phyloP scores from a whole-genome alignment of 192 early-diverging fungal genomes.

The Allomyces javanicus region DNA sequence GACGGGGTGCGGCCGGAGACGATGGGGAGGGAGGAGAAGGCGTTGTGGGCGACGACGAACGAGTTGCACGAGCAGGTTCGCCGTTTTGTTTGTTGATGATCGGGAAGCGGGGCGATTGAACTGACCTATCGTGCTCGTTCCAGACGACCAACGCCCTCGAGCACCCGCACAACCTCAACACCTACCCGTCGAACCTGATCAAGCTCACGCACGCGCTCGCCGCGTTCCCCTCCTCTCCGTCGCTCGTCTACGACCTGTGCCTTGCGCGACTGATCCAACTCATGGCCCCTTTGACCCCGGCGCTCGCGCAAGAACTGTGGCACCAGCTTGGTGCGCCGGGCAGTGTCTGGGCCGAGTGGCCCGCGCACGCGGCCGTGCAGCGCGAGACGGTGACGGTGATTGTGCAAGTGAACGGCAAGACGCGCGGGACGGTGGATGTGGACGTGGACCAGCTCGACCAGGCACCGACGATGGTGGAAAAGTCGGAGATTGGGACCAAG shows the following conservation, averaged over 20 bases:
- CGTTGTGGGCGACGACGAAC: conserved; percentile 29
- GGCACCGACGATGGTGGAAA: not conserved
- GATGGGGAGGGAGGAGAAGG: conserved; percentile 25
- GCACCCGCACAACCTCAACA: conserved; percentile 42
- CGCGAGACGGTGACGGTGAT: not conserved
- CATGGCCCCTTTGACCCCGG: not conserved
- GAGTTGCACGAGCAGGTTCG: conserved; percentile 32
- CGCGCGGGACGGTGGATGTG: not conserved
- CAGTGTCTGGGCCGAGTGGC: not conserved
- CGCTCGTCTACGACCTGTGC: not conserved
- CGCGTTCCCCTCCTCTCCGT: not conserved
- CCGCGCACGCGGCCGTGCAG: not conserved
- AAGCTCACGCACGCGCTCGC: conserved; percentile 44
- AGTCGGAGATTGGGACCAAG: not conserved
- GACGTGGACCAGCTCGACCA: not conserved
- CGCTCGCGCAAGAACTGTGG: not conserved
- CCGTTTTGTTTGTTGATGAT: not conserved
- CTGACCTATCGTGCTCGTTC: conserved; percentile 3
- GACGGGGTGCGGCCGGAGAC: conserved; percentile 2
- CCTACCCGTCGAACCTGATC: conserved; percentile 65
- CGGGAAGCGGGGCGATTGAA: not conserved
- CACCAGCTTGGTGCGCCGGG: not conserved
- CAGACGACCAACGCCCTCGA: conserved; percentile 15
- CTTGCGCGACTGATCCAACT: not conserved
- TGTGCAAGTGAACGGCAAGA: not conserved